phyloP scores from a whole-genome alignment of 805 yeast genomes.

The Candida vaughaniae region DNA sequence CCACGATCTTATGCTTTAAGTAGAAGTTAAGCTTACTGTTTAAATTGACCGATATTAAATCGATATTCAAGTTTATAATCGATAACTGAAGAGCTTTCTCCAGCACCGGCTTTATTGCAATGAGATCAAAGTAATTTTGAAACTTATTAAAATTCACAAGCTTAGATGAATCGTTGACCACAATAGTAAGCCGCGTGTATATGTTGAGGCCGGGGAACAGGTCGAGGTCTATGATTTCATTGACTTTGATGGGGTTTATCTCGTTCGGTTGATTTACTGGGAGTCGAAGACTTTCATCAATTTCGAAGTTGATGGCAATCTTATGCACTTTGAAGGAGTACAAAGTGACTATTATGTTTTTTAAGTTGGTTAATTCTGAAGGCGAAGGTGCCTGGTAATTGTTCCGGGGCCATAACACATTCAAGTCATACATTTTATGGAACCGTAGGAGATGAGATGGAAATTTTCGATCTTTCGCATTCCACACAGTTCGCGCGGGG shows the following conservation, averaged over 20 bases:
- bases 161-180: conserved; percentile 74
- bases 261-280: conserved; percentile 43
- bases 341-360: conserved; percentile 51
- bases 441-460: conserved; percentile 3
- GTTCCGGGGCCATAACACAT: conserved; percentile 69
- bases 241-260: conserved; percentile 50
- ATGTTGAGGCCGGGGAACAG: conserved; percentile 37
- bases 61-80: conserved; percentile 74
- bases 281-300: conserved; percentile 50
- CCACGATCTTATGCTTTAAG: conserved; percentile 78
- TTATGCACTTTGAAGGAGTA: conserved; percentile 69
- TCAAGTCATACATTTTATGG: conserved; percentile 50
- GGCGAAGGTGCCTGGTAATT: conserved; percentile 44
- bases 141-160: conserved; percentile 58
- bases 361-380: conserved; percentile 43
- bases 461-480: conserved; percentile 1
- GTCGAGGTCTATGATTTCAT: conserved; percentile 17
- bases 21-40: conserved; percentile 66
- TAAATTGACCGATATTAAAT: conserved; percentile 73
- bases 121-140: conserved; percentile 62
- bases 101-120: conserved; percentile 76
- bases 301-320: conserved; percentile 69
- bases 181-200: conserved; percentile 72
- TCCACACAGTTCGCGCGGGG: too few relatives aligned
- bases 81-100: conserved; percentile 79